Evolutionary conservation across 176 grass and related monocot species (phyloP), one percentile per base, ranked within the genome.

Genomic region (Triticum aestivum): DNA sequence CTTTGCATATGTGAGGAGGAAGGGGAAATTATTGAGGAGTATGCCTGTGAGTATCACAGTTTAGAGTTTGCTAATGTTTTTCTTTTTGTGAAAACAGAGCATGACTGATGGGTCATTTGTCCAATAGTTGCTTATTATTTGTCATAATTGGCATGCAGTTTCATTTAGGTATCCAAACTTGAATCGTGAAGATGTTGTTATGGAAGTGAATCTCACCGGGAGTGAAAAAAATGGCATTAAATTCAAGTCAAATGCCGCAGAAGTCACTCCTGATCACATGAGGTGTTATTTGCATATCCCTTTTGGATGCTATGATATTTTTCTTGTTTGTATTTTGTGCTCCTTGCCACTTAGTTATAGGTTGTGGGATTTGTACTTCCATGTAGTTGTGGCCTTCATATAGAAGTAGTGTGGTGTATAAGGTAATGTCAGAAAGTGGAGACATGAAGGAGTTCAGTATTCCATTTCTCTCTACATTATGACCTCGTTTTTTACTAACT

Each of bases 221-320:
- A 92, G 81, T 79, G 92, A 92, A 80, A 92, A 88, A 67, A 94
- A 70, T 3, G 23, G 41, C 42, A 66, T 79, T 63, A 92, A 77
- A 69, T 92, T 94, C 70, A 94, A 91, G 73, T 91, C 88, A 83
- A 92, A 94, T 82, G 74, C 83, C 74, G 71, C 73, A 75, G 90
- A 97, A 68, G 69, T 94, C 65, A 97, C 88, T 77, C 90, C 95
- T 82, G 88, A 97, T 73, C 92, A 87, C 86, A 97, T 97, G 95
- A 94, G 95, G 95, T 98, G 38, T 24, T 65, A 38, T 72, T 61
- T 82, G 75, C 34, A 61, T 65, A 49, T 77, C 62, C 79, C 69
- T 86, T 68, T 65, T 82, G 77, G 77, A 58, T 74, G 66, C 27
- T 11, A n/a, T 67, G 39, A 47, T 81, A 49, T 41, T n/a, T 39